These are phyloP conservation scores for Cylindrodendrum hubeiense DNA, from an alignment of 2,329 filamentous ascomycete species.

Conservation along the genomic window DNA sequence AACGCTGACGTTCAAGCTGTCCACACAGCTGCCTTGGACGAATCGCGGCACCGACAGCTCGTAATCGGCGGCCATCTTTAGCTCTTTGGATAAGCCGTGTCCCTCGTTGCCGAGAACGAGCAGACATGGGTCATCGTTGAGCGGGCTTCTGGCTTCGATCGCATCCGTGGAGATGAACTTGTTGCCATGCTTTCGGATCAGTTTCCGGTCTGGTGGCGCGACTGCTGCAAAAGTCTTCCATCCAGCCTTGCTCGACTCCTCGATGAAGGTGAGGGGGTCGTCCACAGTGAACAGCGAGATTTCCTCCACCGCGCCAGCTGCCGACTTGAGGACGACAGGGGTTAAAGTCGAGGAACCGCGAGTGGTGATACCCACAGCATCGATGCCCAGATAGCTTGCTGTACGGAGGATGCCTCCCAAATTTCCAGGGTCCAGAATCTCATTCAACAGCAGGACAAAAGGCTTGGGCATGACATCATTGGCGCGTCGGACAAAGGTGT, in stretches of 20 bases:
- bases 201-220: constrained; percentile 55
- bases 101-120: constrained; percentile 88
- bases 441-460: constrained; percentile 79
- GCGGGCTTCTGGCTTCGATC: constrained; percentile 63
- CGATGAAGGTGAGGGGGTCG: constrained; percentile 77
- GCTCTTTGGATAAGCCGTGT: constrained; percentile 73
- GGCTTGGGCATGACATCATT: constrained; percentile 64
- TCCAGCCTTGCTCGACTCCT: constrained; percentile 74
- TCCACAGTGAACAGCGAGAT: constrained; percentile 79
- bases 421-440: constrained; percentile 88
- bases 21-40: constrained; percentile 70
- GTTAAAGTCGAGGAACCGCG: constrained; percentile 81
- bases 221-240: constrained; percentile 89
- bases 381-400: constrained; percentile 90
- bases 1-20: constrained; percentile 94
- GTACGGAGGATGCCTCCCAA: constrained; percentile 90
- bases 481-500: constrained; percentile 58
- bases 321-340: constrained; percentile 85
- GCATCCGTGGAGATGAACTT: constrained; percentile 63
- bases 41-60: constrained; percentile 74
- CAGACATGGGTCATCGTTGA: constrained; percentile 75
- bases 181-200: constrained; percentile 49
- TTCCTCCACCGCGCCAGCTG: constrained; percentile 87
- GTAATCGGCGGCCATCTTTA: constrained; percentile 75
- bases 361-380: constrained; percentile 82